Base-by-base conservation (phyloP, 805 yeast genomes). In the Suhomyces sp. region DNA sequence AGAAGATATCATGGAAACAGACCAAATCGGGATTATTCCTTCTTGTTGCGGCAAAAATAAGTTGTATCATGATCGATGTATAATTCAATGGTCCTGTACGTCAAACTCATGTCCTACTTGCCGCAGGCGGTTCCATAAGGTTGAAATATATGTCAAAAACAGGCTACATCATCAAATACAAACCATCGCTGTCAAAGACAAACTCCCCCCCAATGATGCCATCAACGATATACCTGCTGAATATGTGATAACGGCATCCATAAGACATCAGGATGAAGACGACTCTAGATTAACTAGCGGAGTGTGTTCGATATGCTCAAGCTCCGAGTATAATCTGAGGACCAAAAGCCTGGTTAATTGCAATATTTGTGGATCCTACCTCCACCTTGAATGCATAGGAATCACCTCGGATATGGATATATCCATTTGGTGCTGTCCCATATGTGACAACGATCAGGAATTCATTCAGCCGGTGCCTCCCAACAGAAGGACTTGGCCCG, bases 31-130 rank as follows among this genome's bases (percentile, higher is more conserved):
- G 2, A 43, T 41, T 12, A 20, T 53, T 10, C 54, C 57, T 4
- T 54, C 57, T 41, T 57, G 60, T 27, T 46, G 48, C 25, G 47
- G 40, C 57, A 17, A 56, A 63, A 43, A 44, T 22, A 8, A 48
- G 31, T 10, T 37, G 47, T 85, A 82, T 59, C 92, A 86, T 63
- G 69, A 76, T 3, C 59, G 68, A 13, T 86, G 92, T 58, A 75
- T 86, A 35, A 57, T 72, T 33, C 72, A 75, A 25, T 86, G 92
- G 92, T 65, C 79, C 19, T 64, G 71, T 37, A 73, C 79, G 39
- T 80, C 86, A 21, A 81, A 80, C 61, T 73, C 78, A 49, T 83
- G 88, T 60, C 89, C 89, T 2, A 78, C 83, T 4, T 84, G 89
- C 59, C 78, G 89, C 19, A 59, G 72, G 27, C 68, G 69, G 43